Conservation (phyloP, 495 filamentous ascomycete species). For the Stereocaulon alpinum region DNA sequence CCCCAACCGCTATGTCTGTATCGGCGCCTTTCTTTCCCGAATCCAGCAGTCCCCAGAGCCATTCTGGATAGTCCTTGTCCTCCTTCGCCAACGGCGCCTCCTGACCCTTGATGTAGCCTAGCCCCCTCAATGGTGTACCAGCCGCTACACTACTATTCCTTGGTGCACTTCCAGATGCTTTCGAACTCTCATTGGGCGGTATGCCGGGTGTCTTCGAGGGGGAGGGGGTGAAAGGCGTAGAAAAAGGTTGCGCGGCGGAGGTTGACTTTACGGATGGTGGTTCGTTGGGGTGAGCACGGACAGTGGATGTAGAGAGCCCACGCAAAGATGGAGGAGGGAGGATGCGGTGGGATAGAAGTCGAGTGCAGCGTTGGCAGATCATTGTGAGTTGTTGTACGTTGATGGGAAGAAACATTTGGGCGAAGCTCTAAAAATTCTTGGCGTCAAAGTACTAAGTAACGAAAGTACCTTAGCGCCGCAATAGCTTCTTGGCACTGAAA, state of each 20-base stretch:
- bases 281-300: slow-evolving; percentile 26
- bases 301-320: slow-evolving; percentile 27
- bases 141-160: slow-evolving; percentile 48
- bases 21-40: slow-evolving; percentile 31
- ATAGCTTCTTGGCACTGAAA: no score
- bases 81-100: slow-evolving; percentile 59
- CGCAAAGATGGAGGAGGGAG: slow-evolving; percentile 28
- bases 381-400: slow-evolving; percentile 19
- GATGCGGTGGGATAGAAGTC: slow-evolving; percentile 30
- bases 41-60: slow-evolving; percentile 76
- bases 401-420: no score
- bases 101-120: slow-evolving; percentile 75
- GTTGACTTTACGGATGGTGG: slow-evolving; percentile 39
- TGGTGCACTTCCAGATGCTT: slow-evolving; percentile 21
- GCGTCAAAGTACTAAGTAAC: no score
- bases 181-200: slow-evolving; percentile 25
- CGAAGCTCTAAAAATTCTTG: no score
- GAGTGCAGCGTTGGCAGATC: slow-evolving; percentile 42
- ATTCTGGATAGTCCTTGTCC: slow-evolving; percentile 80
- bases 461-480: no score
- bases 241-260: slow-evolving; percentile 40
- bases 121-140: slow-evolving; percentile 63
- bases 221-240: slow-evolving; percentile 41
- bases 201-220: slow-evolving; percentile 36
- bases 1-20: slow-evolving; percentile 26